A percentile compares a stretch with the other conserved stretches of the same genome.
Evolutionary conservation across 331 rosid genomes (phyloP).

Genomic region (Quercus lobata): DNA sequence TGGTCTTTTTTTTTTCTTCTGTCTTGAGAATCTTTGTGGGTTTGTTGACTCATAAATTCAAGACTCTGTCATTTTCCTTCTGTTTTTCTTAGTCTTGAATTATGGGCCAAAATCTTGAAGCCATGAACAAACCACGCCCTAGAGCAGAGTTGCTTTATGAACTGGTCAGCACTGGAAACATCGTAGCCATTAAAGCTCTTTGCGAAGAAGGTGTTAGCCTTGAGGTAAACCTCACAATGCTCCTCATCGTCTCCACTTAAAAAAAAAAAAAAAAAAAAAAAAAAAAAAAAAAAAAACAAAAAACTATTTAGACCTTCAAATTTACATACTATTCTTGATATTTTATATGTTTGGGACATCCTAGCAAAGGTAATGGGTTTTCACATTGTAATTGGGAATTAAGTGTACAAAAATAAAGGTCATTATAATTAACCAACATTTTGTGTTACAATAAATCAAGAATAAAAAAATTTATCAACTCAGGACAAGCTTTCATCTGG

Average conservation of each 20-base stretch:
- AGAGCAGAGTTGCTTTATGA: conserved; percentile 5
- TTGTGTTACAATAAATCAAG: background rate
- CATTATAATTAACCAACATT: background rate
- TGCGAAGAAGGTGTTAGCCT: conserved; percentile 19
- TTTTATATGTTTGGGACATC: background rate
- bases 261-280: too few relatives aligned
- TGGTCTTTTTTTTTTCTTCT: too few relatives aligned
- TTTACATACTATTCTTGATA: background rate
- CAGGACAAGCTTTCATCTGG: background rate
- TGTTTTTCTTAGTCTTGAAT: background rate
- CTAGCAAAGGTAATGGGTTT: background rate
- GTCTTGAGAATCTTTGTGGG: background rate
- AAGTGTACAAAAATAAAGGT: background rate
- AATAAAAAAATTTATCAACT: background rate
- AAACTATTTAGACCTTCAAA: background rate
- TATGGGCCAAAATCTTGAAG: background rate
- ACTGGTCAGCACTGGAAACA: background rate
- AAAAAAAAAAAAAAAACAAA: too few relatives aligned
- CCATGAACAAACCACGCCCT: background rate
- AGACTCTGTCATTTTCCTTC: background rate
- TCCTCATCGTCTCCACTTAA: background rate
- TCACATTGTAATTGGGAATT: background rate
- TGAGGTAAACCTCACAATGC: conserved; percentile 5
- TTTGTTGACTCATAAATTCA: background rate
- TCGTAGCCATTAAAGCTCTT: conserved; percentile 17